Base-by-base conservation (phyloP, 768 basidiomycete genomes). In the Calocera cornea region DNA sequence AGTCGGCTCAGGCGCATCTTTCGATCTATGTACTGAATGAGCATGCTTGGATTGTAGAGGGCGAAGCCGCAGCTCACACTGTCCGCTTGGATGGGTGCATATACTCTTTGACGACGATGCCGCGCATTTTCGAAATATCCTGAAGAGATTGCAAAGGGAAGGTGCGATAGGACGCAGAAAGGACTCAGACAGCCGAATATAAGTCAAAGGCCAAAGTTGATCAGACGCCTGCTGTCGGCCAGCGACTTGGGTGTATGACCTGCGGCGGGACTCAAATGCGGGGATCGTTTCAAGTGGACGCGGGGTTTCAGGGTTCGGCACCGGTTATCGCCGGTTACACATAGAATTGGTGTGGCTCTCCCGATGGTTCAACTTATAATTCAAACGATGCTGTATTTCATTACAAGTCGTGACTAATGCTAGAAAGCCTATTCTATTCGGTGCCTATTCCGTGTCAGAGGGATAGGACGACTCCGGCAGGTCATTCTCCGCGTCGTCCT, bases 41-140 rank as follows among this genome's bases (percentile, higher is more conserved):
- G 36, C 14, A 14, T 38, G 36, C 5, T 38, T 5, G 36, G 36
- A 38, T 38, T 5, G 36, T 14, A 38, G 36, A 3, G 64, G 22
- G 47, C 36, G 49, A 14, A 7, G 67, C 41, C 17, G 66, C 16
- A 2, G 66, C 72, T 69, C 19, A 78, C 69, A 88, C 75, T 11
- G 79, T 67, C 68, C 90, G 83, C 68, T 86, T 80, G 22, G 87
- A 85, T 2, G 86, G 89, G 74, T 89, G 87, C 36, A 79, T 82
- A 67, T 88, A 83, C 72, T 89, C 80, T 29, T 82, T 81, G 49
- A 95, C 80, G 38, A 89, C 82, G 74, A 90, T 92, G 24, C 84
- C 93, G 64, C 86, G 86, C 92, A 95, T 95, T 14, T 31, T 69
- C 7, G 29, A 47, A 60, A 16, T 29, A 5, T 19, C 11, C 19